A percentile compares a stretch with the other conserved stretches of the same genome.
Conservation (phyloP, 192 early-diverging fungal genomes). For the Coemansia sp. region DNA sequence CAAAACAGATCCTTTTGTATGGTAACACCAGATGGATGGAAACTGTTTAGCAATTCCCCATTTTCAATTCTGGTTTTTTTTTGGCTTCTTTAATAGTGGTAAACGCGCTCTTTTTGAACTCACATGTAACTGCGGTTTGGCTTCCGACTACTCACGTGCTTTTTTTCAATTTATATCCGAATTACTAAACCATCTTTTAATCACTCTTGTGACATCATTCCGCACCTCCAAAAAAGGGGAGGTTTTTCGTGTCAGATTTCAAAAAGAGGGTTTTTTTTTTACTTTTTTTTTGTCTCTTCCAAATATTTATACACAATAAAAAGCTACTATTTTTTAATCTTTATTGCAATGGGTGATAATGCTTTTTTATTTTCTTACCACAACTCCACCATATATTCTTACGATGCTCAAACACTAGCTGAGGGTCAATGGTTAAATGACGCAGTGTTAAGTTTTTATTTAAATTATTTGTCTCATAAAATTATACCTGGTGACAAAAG, state of each 20-base stretch:
- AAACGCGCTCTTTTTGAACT: too few relatives aligned
- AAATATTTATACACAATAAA: too few relatives aligned
- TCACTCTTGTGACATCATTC: background rate
- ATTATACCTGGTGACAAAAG: slow-evolving; percentile 23
- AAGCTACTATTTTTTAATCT: slow-evolving; percentile 1
- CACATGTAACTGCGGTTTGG: too few relatives aligned
- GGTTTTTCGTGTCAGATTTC: background rate
- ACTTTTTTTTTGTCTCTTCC: background rate
- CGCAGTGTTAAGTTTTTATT: slow-evolving; percentile 46
- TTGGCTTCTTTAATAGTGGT: too few relatives aligned
- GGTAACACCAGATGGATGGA: slow-evolving; percentile 94
- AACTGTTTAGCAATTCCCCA: slow-evolving; percentile 25
- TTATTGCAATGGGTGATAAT: background rate
- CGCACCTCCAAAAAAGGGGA: too few relatives aligned
- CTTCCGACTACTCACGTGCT: too few relatives aligned
- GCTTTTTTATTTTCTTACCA: slow-evolving; percentile 35
- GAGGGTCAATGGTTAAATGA: slow-evolving; percentile 49
- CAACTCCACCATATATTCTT: slow-evolving; percentile 24
- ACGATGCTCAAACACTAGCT: slow-evolving; percentile 32
- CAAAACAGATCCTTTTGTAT: slow-evolving; percentile 78
- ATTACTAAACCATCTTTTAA: background rate
- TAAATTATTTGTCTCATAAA: slow-evolving; percentile 44
- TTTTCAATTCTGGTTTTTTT: background rate
- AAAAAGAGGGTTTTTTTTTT: background rate
- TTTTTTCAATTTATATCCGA: too few relatives aligned